A percentile compares a stretch with the other conserved stretches of the same genome.
phyloP scores from a whole-genome alignment of 1,284 basidiomycete genomes.

The Rhodotorula mucilaginosa region DNA sequence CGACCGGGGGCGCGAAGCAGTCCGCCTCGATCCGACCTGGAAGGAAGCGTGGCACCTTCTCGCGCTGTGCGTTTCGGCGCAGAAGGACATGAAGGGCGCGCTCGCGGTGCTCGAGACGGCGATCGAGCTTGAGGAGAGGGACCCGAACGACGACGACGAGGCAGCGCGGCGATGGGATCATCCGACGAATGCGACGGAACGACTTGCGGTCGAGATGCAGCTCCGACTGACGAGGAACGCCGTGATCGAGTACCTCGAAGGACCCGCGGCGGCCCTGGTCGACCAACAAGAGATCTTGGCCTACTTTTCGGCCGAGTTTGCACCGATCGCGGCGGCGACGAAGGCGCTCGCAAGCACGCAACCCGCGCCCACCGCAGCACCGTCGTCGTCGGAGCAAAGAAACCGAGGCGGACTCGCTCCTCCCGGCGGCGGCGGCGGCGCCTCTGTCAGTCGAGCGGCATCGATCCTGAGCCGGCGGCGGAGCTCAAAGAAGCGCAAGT shows the following conservation, averaged over 20 bases:
- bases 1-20: slow-evolving; percentile 64
- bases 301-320: slow-evolving; percentile 59
- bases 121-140: slow-evolving; percentile 46
- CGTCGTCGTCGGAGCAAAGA: background rate
- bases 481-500: slow-evolving; percentile 2
- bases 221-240: slow-evolving; percentile 83
- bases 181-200: slow-evolving; percentile 61
- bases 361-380: no score
- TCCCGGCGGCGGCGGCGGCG: background rate
- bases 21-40: slow-evolving; percentile 11
- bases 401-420: background rate
- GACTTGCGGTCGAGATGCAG: slow-evolving; percentile 76
- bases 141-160: background rate
- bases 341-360: background rate
- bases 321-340: background rate
- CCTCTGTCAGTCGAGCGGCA: slow-evolving; percentile 1
- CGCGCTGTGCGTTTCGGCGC: slow-evolving; percentile 73
- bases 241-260: slow-evolving; percentile 78
- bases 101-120: slow-evolving; percentile 72
- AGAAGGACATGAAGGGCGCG: slow-evolving; percentile 78
- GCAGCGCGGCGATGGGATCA: slow-evolving; percentile 50
- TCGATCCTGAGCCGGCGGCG: slow-evolving; percentile 6
- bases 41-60: slow-evolving; percentile 79
- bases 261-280: slow-evolving; percentile 75
- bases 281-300: slow-evolving; percentile 83